Conservation (phyloP, 495 filamentous ascomycete species). For the Aspergillus leporis region DNA sequence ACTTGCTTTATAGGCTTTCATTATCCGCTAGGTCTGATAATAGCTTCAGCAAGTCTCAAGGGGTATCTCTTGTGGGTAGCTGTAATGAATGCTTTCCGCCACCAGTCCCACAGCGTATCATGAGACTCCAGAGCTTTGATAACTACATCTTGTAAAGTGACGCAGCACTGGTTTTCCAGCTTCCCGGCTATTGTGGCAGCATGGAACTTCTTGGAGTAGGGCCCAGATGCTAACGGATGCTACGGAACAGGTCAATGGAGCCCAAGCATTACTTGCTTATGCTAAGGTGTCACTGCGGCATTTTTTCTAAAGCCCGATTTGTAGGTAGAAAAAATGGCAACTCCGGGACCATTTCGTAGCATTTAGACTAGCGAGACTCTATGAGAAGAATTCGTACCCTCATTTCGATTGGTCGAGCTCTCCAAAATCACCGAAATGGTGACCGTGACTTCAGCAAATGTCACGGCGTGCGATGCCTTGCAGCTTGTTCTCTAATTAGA, state of each 20-base stretch:
- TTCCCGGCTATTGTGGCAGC: not conserved
- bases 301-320: not conserved
- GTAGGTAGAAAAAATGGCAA: not conserved
- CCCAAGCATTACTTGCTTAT: not conserved
- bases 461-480: not conserved
- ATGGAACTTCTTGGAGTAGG: not conserved
- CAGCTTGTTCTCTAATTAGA: not conserved
- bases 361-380: not conserved
- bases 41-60: not conserved
- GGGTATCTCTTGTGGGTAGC: not conserved
- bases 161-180: not conserved
- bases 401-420: not conserved
- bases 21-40: not conserved
- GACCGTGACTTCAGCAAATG: not conserved
- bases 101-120: not conserved
- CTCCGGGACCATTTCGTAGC: not conserved
- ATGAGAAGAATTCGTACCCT: not conserved
- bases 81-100: not conserved
- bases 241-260: not conserved
- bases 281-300: conserved; percentile 4
- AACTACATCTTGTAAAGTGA: not conserved
- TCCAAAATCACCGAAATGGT: not conserved
- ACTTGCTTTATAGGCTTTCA: not conserved
- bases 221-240: not conserved
- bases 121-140: not conserved